Evolutionary conservation across 345 rosid genomes (phyloP), one percentile per base, ranked within the genome.

Genomic region (Garcia nutans): DNA sequence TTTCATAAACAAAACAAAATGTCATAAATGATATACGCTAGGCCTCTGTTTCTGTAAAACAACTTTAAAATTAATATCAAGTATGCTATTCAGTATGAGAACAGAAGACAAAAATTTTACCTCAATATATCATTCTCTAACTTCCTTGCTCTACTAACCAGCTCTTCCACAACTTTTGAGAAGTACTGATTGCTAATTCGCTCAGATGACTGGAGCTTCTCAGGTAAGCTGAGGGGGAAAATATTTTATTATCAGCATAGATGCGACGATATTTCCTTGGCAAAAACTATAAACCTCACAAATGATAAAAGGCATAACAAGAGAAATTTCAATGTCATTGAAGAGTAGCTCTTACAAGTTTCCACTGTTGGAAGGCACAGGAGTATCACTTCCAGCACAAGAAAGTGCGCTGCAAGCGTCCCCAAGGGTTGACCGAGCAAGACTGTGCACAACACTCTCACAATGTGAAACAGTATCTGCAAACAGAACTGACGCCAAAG

Each of bases 161-260:
- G 79, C 73, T 86, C 91, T 80, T 92, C 97, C 79, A 90, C 86
- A 74, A 86, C 88, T 83, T 86, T 90, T 55, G 82, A 77, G 64
- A 91, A 84, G 81, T 82, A 84, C 60, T 86, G 85, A 67, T 89
- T 85, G 72, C 85, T 78, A 78, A 68, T 75, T 80, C 80, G 85
- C 79, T 84, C 87, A 10, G 86, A 77, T 72, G 58, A 62, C 77
- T 80, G 76, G 45, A 75, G 67, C 77, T 74, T 84, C 82, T 89
- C 92, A 49, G 82, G 77, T 65, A 61, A 42, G 79, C 96, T 92
- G 63, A 76, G 28, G 10, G 17, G 26, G 19, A 65, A 19, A 52
- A 8, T 8, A 33, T 58, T 7, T 33, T 62, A 26, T 23, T 58
- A 62, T 54, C 28, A 68, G 63, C 44, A 54, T 37, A 52, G 4